Percentiles rank a stretch among this genome's conserved stretches.
Evolutionary conservation across 2,329 filamentous ascomycete species (phyloP).

Genomic region (Penicillium crustosum): DNA sequence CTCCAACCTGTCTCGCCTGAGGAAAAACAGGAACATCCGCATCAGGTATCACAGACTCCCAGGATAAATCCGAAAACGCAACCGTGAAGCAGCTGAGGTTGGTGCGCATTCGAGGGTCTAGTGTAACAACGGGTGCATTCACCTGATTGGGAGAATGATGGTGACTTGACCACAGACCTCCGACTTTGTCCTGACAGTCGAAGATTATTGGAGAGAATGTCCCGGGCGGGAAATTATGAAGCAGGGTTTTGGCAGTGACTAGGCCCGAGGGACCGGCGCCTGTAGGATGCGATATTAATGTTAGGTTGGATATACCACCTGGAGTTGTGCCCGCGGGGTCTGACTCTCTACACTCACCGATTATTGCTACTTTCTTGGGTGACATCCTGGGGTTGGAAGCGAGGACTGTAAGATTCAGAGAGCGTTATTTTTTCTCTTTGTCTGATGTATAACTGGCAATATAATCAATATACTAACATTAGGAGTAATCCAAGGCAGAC

Average conservation of each 20-base stretch:
- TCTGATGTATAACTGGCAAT: neutral
- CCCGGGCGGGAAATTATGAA: slow-evolving; percentile 55
- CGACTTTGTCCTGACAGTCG: slow-evolving; percentile 64
- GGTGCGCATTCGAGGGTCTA: slow-evolving; percentile 58
- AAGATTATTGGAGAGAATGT: slow-evolving; percentile 69
- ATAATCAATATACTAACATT: neutral
- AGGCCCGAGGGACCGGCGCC: slow-evolving; percentile 69
- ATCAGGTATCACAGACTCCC: slow-evolving; percentile 54
- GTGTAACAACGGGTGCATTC: slow-evolving; percentile 22
- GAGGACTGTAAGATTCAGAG: neutral
- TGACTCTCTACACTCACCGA: slow-evolving; percentile 44
- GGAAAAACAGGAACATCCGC: slow-evolving; percentile 63
- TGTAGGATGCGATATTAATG: slow-evolving; percentile 32
- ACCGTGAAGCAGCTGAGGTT: slow-evolving; percentile 80
- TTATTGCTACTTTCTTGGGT: slow-evolving; percentile 54
- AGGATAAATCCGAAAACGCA: slow-evolving; percentile 62
- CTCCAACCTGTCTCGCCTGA: slow-evolving; percentile 72
- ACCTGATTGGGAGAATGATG: neutral
- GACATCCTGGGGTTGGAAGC: neutral
- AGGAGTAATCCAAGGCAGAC: neutral
- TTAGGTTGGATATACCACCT: neutral
- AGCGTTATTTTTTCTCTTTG: neutral
- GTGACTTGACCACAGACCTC: slow-evolving; percentile 70
- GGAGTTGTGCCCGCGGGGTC: neutral
- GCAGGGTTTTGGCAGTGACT: slow-evolving; percentile 69